Percentiles rank a stretch among this genome's conserved stretches.
Conservation (phyloP, 306 rosid genomes). For the Urtica urens region DNA sequence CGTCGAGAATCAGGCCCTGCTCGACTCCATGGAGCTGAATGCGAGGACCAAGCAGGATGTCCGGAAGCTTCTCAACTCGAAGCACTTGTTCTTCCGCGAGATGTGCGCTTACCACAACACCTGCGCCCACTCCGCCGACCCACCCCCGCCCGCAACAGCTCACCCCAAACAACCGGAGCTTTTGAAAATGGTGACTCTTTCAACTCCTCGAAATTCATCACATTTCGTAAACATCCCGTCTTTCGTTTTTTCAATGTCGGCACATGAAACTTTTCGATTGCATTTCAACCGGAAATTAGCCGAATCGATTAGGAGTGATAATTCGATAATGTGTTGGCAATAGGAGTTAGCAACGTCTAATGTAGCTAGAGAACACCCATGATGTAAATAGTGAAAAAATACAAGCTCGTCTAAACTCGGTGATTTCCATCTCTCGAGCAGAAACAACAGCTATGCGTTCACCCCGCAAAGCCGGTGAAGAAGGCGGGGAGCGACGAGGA, state of each 20-base stretch:
- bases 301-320: too few species aligned
- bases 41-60: slow-evolving; percentile 72
- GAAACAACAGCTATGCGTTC: slow-evolving; percentile 23
- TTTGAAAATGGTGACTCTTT: too few species aligned
- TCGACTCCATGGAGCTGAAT: slow-evolving; percentile 73
- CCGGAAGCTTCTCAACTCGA: slow-evolving; percentile 64
- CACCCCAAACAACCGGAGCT: slow-evolving; percentile 20
- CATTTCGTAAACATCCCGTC: too few species aligned
- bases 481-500: slow-evolving; percentile 47
- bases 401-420: too few species aligned
- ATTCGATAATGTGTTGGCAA: too few species aligned
- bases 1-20: slow-evolving; percentile 66
- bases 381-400: too few species aligned
- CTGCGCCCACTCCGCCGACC: slow-evolving; percentile 35
- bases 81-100: slow-evolving; percentile 86
- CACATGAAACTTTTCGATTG: too few species aligned
- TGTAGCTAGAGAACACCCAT: too few species aligned
- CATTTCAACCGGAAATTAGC: too few species aligned
- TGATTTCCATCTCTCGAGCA: slow-evolving; percentile 50
- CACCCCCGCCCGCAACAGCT: slow-evolving; percentile 36
- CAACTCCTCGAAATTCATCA: too few species aligned
- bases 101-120: slow-evolving; percentile 97
- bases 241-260: too few species aligned
- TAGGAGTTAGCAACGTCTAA: too few species aligned
- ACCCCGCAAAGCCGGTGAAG: slow-evolving; percentile 32